phyloP scores from a whole-genome alignment of 2,329 filamentous ascomycete species.

The Scopulariopsis brevicaulis region DNA sequence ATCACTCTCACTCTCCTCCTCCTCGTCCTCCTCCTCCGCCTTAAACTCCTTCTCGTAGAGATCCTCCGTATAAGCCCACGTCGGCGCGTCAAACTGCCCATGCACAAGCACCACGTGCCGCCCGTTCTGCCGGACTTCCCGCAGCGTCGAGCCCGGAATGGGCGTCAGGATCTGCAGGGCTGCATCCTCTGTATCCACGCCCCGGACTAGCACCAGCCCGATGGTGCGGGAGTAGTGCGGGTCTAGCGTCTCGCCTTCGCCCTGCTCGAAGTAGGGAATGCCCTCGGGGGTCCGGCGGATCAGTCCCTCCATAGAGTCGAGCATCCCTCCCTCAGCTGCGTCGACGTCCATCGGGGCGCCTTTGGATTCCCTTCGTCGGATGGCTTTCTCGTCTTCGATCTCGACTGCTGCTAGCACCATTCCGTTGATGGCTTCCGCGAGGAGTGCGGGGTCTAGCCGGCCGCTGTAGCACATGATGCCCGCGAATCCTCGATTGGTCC shows the following conservation, averaged over 20 bases:
- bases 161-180: conserved; percentile 57
- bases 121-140: conserved; percentile 25
- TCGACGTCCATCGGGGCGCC: conserved; percentile 11
- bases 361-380: conserved; percentile 18
- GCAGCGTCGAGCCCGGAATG: conserved; percentile 26
- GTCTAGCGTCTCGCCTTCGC: conserved; percentile 41
- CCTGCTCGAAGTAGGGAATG: conserved; percentile 51
- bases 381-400: conserved; percentile 41
- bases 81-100: conserved; percentile 57
- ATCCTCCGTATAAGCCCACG: conserved; percentile 60
- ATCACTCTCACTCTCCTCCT: background rate
- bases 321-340: background rate
- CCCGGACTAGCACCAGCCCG: conserved; percentile 58
- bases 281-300: conserved; percentile 33
- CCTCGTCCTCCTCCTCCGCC: background rate
- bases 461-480: conserved; percentile 59
- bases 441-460: conserved; percentile 42
- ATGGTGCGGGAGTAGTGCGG: conserved; percentile 47
- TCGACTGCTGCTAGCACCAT: conserved; percentile 56
- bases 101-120: conserved; percentile 50
- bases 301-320: background rate
- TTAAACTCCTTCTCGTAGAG: conserved; percentile 24
- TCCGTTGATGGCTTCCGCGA: conserved; percentile 58
- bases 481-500: conserved; percentile 38
- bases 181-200: conserved; percentile 44